Evolutionary conservation across 2,329 filamentous ascomycete genomes (phyloP).

Genomic region (Alternaria atra): DNA sequence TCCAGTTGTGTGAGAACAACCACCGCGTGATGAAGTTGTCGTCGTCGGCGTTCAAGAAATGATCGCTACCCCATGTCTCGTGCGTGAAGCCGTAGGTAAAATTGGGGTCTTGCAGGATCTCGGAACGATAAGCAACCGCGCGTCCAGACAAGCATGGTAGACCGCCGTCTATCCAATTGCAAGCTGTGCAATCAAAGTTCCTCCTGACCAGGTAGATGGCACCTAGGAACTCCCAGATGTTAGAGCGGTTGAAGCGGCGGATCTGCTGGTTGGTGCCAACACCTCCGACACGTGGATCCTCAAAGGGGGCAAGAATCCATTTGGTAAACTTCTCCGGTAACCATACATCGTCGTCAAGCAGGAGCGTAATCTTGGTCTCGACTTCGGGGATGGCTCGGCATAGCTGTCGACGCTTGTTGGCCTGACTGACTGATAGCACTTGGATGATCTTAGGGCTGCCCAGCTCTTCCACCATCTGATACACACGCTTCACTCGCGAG

Average conservation of each 20-base stretch:
- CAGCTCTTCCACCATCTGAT: slow-evolving; percentile 63
- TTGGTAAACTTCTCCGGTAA: slow-evolving; percentile 87
- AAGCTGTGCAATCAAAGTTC: slow-evolving; percentile 97
- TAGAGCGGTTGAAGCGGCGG: slow-evolving; percentile 70
- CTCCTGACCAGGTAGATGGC: slow-evolving; percentile 91
- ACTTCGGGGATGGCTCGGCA: slow-evolving; percentile 89
- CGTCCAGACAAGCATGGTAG: slow-evolving; percentile 97
- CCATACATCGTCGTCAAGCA: slow-evolving; percentile 95
- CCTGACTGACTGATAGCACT: slow-evolving; percentile 80
- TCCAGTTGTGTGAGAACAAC: slow-evolving; percentile 91
- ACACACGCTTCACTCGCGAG: slow-evolving; percentile 75
- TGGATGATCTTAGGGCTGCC: slow-evolving; percentile 68
- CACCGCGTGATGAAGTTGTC: slow-evolving; percentile 98
- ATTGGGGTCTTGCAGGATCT: slow-evolving; percentile 83
- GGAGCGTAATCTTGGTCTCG: slow-evolving; percentile 82
- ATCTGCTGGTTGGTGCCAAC: slow-evolving; percentile 93
- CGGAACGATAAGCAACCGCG: slow-evolving; percentile 88
- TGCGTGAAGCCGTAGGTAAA: slow-evolving; percentile 92
- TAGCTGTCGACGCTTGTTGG: slow-evolving; percentile 95
- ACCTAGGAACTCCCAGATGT: slow-evolving; percentile 87
- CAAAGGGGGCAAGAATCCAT: slow-evolving; percentile 93
- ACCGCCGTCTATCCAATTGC: slow-evolving; percentile 92
- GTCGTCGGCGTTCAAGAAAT: slow-evolving; percentile 93
- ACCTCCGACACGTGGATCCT: slow-evolving; percentile 82
- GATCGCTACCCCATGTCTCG: slow-evolving; percentile 74